Evolutionary conservation across 1,284 basidiomycete genomes (phyloP).

Genomic region (Mycosarcoma mackinlayi): DNA sequence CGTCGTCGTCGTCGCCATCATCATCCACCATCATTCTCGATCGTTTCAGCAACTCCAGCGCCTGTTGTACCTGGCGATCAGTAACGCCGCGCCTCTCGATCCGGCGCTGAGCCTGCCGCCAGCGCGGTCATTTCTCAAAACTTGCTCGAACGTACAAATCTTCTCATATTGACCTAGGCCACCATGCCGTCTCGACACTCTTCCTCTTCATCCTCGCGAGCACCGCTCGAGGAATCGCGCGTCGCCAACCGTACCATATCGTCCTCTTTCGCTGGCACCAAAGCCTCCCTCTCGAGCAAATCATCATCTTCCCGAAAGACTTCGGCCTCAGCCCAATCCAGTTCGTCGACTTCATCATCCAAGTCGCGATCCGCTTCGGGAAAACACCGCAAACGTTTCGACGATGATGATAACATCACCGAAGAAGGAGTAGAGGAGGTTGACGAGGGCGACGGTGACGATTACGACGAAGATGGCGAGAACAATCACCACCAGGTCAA

Average conservation of each 20-base stretch:
- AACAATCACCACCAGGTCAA: constrained; percentile 14
- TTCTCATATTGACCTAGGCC: background rate
- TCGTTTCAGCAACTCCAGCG: background rate
- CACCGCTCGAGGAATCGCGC: constrained; percentile 41
- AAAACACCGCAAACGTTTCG: constrained; percentile 43
- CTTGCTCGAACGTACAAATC: background rate
- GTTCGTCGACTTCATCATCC: constrained; percentile 23
- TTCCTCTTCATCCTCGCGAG: constrained; percentile 33
- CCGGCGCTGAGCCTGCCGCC: constrained; percentile 18
- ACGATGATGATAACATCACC: constrained; percentile 44
- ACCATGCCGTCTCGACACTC: constrained; percentile 37
- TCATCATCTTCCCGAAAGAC: constrained; percentile 24
- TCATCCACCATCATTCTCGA: background rate
- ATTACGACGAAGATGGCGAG: constrained; percentile 33
- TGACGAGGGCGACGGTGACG: constrained; percentile 22
- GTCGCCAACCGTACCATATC: constrained; percentile 48
- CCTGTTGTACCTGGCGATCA: constrained; percentile 5
- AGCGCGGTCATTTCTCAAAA: constrained; percentile 4
- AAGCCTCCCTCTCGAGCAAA: constrained; percentile 35
- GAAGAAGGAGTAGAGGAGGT: constrained; percentile 31
- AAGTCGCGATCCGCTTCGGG: constrained; percentile 39
- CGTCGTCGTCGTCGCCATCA: background rate
- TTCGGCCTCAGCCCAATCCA: constrained; percentile 11
- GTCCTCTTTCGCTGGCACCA: constrained; percentile 45
- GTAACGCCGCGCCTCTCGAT: background rate